Percentiles rank a stretch among this genome's conserved stretches.
phyloP scores from a whole-genome alignment of 768 basidiomycete genomes.

The Agrocybe praecox region DNA sequence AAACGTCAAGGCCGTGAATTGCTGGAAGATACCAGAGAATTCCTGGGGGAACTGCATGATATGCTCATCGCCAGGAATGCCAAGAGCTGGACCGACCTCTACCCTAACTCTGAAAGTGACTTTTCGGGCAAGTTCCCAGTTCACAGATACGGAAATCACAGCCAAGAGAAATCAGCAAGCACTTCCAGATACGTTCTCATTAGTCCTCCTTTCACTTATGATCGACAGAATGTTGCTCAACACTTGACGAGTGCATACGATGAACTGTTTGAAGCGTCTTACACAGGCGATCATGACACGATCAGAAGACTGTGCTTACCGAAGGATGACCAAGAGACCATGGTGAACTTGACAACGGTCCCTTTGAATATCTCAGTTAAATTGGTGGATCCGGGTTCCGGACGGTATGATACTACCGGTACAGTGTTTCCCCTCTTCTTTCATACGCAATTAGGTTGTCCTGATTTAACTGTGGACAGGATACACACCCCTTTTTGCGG shows the following conservation, averaged over 20 bases:
- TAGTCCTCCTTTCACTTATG: slow-evolving; percentile 10
- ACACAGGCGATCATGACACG: slow-evolving; percentile 49
- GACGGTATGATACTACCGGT: slow-evolving; percentile 23
- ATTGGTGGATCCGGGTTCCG: slow-evolving; percentile 18
- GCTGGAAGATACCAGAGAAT: slow-evolving; percentile 28
- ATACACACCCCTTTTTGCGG: slow-evolving; percentile 51
- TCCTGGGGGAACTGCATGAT: slow-evolving; percentile 35
- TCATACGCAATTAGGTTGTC: background rate
- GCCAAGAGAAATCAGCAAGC: background rate
- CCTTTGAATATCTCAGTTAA: slow-evolving; percentile 50
- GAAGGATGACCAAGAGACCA: slow-evolving; percentile 22
- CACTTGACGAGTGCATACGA: slow-evolving; percentile 44
- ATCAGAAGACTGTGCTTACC: slow-evolving; percentile 59
- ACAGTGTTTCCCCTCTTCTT: background rate
- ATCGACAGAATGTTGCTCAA: slow-evolving; percentile 31
- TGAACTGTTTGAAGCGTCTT: slow-evolving; percentile 60
- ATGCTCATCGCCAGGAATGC: slow-evolving; percentile 36
- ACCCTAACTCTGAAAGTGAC: slow-evolving; percentile 26
- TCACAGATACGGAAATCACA: too few species aligned
- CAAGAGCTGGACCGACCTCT: slow-evolving; percentile 45
- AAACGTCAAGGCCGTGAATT: slow-evolving; percentile 11
- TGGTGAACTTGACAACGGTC: slow-evolving; percentile 16
- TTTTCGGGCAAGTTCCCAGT: slow-evolving; percentile 1
- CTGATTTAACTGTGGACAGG: slow-evolving; percentile 27
- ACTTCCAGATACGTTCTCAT: background rate